Conservation (phyloP, 306 rosid species). For the Potentilla sterilis region DNA sequence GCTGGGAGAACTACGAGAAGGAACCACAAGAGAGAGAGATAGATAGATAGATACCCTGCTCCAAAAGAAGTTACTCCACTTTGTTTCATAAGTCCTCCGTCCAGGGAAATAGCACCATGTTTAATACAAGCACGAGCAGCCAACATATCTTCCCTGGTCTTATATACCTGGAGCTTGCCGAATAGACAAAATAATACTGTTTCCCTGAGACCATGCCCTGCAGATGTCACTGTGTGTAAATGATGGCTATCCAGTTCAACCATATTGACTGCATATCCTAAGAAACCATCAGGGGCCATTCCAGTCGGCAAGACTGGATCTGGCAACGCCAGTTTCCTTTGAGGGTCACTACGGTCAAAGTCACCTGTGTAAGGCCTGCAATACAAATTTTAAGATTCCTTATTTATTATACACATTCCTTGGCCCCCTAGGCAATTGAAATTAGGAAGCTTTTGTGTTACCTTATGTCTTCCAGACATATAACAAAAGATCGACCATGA, state of each 20-base stretch:
- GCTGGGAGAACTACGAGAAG: neutral
- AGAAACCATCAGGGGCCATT: slow-evolving; percentile 41
- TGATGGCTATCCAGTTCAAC: slow-evolving; percentile 39
- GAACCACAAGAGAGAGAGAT: neutral
- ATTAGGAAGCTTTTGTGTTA: slow-evolving; percentile 17
- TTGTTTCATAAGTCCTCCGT: slow-evolving; percentile 57
- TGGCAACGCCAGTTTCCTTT: slow-evolving; percentile 44
- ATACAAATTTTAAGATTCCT: neutral
- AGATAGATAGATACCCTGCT: slow-evolving; percentile 34
- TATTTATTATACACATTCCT: neutral
- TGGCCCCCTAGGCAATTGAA: neutral
- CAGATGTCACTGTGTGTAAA: slow-evolving; percentile 32
- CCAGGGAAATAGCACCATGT: slow-evolving; percentile 66
- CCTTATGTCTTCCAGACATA: slow-evolving; percentile 58
- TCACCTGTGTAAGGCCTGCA: slow-evolving; percentile 45
- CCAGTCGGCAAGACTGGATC: slow-evolving; percentile 36
- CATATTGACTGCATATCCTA: slow-evolving; percentile 70
- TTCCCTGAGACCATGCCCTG: slow-evolving; percentile 56
- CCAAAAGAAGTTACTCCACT: slow-evolving; percentile 48
- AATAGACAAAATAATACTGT: slow-evolving; percentile 53
- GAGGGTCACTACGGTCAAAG: slow-evolving; percentile 33
- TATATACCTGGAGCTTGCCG: slow-evolving; percentile 56
- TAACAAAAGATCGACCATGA: slow-evolving; percentile 40
- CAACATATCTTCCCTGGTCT: slow-evolving; percentile 45
- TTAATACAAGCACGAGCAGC: slow-evolving; percentile 45